Percentiles rank a stretch among this genome's conserved stretches.
Conservation (phyloP, 257 asterid genomes). For the Fraxinus anomala region DNA sequence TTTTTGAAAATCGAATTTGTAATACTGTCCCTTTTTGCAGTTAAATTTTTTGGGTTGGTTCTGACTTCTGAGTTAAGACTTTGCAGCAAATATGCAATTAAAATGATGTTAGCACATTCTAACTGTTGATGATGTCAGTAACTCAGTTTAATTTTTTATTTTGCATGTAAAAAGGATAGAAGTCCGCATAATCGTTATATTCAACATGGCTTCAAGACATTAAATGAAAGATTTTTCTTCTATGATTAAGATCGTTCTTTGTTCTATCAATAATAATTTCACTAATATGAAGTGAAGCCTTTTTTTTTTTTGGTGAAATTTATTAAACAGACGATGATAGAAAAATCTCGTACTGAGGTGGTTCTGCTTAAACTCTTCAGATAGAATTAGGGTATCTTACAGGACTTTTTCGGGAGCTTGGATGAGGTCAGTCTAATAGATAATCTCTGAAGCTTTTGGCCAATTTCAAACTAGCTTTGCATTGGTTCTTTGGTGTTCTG, state of each 20-base stretch:
- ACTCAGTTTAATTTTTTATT: background rate
- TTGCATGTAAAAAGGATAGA: background rate
- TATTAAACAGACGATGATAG: background rate
- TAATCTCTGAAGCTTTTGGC: background rate
- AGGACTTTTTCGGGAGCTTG: background rate
- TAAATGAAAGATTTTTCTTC: background rate
- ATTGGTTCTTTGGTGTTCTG: background rate
- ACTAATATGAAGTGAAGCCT: background rate
- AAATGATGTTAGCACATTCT: background rate
- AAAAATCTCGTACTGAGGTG: background rate
- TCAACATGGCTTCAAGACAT: background rate
- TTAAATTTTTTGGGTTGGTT: background rate
- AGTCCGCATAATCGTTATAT: background rate
- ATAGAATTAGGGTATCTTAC: background rate
- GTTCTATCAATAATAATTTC: background rate
- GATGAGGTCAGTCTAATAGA: background rate
- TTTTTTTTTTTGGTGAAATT: background rate
- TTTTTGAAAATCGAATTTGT: background rate
- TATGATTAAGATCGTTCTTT: background rate
- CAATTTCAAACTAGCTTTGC: background rate
- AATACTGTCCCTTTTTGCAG: background rate
- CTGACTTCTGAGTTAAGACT: background rate
- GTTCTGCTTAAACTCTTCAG: background rate
- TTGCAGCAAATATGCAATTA: background rate
- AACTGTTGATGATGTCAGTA: background rate